Evolutionary conservation across 257 asterid species (phyloP).

Genomic region (Solanum ahanhuiri): DNA sequence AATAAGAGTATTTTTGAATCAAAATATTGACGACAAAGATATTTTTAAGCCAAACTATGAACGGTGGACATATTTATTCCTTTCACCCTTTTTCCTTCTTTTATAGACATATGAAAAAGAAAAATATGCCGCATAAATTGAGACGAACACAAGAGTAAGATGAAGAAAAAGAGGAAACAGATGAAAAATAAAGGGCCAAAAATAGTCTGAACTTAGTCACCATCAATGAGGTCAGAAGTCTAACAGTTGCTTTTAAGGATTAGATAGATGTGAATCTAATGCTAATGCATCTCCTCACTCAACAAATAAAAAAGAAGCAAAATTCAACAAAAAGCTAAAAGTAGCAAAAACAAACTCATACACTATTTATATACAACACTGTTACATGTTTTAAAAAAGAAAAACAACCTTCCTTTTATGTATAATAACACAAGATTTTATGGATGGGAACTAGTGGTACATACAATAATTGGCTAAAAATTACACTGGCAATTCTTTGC

Average conservation of each 20-base stretch:
- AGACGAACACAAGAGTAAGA: background rate
- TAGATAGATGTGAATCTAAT: slow-evolving; percentile 30
- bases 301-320: background rate
- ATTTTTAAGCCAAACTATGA: too few species aligned
- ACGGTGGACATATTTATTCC: too few species aligned
- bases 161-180: background rate
- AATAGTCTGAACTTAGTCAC: slow-evolving; percentile 38
- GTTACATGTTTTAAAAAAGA: slow-evolving; percentile 44
- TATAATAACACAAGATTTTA: slow-evolving; percentile 34
- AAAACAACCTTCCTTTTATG: slow-evolving; percentile 19
- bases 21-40: too few species aligned
- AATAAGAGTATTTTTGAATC: too few species aligned
- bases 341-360: slow-evolving; percentile 30
- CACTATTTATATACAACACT: slow-evolving; percentile 61
- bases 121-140: background rate
- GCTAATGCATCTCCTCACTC: background rate
- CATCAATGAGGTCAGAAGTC: slow-evolving; percentile 40
- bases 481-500: slow-evolving; percentile 1
- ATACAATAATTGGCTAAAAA: slow-evolving; percentile 34
- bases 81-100: too few species aligned
- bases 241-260: slow-evolving; percentile 29
- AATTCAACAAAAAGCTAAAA: background rate
- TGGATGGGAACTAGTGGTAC: slow-evolving; percentile 24
- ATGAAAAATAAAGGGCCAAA: slow-evolving; percentile 12
- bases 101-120: background rate